phyloP scores from a whole-genome alignment of 768 basidiomycete species.

The Rhodotorula babjevae region DNA sequence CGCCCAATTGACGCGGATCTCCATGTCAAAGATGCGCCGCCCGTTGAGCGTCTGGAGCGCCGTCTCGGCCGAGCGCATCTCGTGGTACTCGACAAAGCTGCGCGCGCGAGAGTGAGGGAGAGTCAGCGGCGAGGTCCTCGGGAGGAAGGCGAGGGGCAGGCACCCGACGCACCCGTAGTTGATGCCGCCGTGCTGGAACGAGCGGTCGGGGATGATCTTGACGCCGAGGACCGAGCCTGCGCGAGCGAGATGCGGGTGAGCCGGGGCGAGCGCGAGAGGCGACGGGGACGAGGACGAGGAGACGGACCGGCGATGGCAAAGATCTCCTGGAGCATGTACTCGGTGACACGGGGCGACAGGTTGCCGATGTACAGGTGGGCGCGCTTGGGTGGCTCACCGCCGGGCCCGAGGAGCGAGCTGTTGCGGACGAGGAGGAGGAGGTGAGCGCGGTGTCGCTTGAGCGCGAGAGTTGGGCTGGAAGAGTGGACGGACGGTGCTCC shows the following conservation, averaged over 20 bases:
- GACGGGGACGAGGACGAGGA: not conserved
- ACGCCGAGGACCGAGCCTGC: constrained; percentile 90
- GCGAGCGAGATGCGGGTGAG: not conserved
- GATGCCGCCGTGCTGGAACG: constrained; percentile 97
- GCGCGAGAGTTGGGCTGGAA: not conserved
- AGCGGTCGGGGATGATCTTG: constrained; percentile 99
- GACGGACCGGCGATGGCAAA: constrained; percentile 47
- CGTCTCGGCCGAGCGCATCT: constrained; percentile 97
- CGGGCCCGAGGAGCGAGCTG: constrained; percentile 21
- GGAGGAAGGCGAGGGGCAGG: too few species aligned
- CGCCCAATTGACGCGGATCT: constrained; percentile 99
- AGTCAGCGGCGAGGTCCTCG: not conserved
- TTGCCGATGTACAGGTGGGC: constrained; percentile 99
- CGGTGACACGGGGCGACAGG: constrained; percentile 92
- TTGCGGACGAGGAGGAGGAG: not conserved
- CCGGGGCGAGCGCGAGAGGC: not conserved
- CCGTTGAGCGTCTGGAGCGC: constrained; percentile 98
- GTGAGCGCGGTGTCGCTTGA: not conserved
- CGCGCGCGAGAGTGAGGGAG: too few species aligned
- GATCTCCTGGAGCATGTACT: constrained; percentile 93
- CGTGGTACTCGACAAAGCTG: constrained; percentile 80
- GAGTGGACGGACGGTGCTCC: not conserved
- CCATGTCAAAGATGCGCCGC: constrained; percentile 98
- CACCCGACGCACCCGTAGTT: constrained; percentile 85
- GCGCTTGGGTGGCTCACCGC: constrained; percentile 46